Evolutionary conservation across 768 basidiomycete genomes (phyloP).

Genomic region (Lentinula raphanica): DNA sequence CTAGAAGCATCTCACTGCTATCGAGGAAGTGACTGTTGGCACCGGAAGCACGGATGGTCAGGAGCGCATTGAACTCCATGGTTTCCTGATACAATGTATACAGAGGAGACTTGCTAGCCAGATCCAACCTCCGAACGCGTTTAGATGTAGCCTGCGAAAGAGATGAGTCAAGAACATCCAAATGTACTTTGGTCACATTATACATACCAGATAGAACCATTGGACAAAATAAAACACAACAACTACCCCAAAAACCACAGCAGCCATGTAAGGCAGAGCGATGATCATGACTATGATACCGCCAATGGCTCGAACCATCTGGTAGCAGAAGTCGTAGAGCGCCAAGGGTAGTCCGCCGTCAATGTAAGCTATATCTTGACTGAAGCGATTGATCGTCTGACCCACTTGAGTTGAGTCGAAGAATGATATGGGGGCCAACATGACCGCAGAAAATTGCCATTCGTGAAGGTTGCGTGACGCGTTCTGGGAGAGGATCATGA

Average conservation of each 20-base stretch:
- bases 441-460: conserved; percentile 35
- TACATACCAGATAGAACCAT: conserved; percentile 21
- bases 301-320: conserved; percentile 41
- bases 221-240: conserved; percentile 35
- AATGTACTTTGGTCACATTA: background rate
- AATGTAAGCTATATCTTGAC: conserved; percentile 34
- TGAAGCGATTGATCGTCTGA: conserved; percentile 43
- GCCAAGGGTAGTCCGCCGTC: conserved; percentile 33
- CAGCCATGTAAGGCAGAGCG: conserved; percentile 52
- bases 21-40: conserved; percentile 44
- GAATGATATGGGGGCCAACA: conserved; percentile 60
- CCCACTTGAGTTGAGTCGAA: conserved; percentile 40
- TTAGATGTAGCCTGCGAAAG: conserved; percentile 56
- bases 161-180: conserved; percentile 46
- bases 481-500: conserved; percentile 8
- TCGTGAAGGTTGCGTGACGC: conserved; percentile 12
- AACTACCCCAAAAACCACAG: conserved; percentile 40
- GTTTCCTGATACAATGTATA: conserved; percentile 30
- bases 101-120: conserved; percentile 32
- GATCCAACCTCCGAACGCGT: conserved; percentile 18
- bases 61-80: conserved; percentile 22
- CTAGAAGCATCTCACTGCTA: conserved; percentile 5
- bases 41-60: conserved; percentile 61
- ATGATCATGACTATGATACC: conserved; percentile 51
- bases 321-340: conserved; percentile 43